Conservation (phyloP, 306 rosid species). For the Malus sylvestris region DNA sequence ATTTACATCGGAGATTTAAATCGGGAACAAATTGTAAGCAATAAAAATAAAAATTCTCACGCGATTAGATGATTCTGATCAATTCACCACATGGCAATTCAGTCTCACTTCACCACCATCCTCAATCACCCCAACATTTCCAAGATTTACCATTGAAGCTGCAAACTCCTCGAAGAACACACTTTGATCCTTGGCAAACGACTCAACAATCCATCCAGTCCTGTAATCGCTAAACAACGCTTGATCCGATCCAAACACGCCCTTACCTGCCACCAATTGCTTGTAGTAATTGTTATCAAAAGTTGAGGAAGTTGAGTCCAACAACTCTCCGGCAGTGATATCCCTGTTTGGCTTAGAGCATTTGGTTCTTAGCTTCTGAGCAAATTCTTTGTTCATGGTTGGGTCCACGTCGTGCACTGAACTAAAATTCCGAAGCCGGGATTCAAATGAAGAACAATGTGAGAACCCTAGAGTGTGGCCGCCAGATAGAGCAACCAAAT, state of each 20-base stretch:
- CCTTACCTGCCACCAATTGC: slow-evolving; percentile 37
- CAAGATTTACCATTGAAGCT: slow-evolving; percentile 63
- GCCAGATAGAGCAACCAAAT: slow-evolving; percentile 70
- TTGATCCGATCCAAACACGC: slow-evolving; percentile 67
- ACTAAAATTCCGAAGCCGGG: slow-evolving; percentile 41
- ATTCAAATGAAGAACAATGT: slow-evolving; percentile 56
- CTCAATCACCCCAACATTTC: slow-evolving; percentile 43
- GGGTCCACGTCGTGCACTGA: slow-evolving; percentile 47
- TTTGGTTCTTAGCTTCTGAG: slow-evolving; percentile 26
- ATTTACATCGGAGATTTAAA: not conserved
- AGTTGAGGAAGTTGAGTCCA: slow-evolving; percentile 62
- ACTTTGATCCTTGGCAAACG: slow-evolving; percentile 51
- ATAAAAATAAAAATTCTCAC: not conserved
- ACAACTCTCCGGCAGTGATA: slow-evolving; percentile 37
- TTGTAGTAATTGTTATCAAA: slow-evolving; percentile 68
- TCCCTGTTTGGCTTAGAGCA: slow-evolving; percentile 46
- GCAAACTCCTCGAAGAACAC: slow-evolving; percentile 52
- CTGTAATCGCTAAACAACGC: slow-evolving; percentile 46
- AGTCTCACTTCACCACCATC: slow-evolving; percentile 55
- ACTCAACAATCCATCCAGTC: slow-evolving; percentile 60
- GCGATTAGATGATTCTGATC: not conserved
- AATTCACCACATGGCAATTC: slow-evolving; percentile 46
- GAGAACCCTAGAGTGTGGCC: slow-evolving; percentile 75
- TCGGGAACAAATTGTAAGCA: not conserved
- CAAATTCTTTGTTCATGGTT: slow-evolving; percentile 36